A percentile compares a stretch with the other conserved stretches of the same genome.
phyloP scores from a whole-genome alignment of 2,329 filamentous ascomycete genomes.

The Elsinoe ampelina region DNA sequence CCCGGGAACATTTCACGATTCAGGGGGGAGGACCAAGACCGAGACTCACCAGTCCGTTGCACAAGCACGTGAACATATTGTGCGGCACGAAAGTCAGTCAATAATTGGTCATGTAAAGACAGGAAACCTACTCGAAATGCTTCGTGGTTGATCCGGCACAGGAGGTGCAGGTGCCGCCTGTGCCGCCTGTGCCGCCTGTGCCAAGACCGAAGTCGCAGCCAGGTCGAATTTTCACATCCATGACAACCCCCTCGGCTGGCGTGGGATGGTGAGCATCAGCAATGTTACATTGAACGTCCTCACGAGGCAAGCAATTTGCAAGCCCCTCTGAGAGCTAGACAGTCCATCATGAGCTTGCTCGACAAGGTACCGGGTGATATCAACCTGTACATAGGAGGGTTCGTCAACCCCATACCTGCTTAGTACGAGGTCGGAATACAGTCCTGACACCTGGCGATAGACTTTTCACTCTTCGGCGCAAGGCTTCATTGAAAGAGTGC shows the following conservation, averaged over 20 bases:
- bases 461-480: conserved; percentile 67
- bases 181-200: not conserved
- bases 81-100: too few relatives aligned
- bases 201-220: not conserved
- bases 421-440: not conserved
- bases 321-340: not conserved
- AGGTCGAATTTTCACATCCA: not conserved
- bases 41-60: not conserved
- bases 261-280: not conserved
- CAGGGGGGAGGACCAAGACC: not conserved
- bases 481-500: conserved; percentile 57
- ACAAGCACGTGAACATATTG: not conserved
- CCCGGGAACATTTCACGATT: too few relatives aligned
- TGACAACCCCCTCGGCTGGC: not conserved
- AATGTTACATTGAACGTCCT: not conserved
- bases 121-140: not conserved
- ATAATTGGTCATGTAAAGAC: not conserved
- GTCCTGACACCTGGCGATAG: conserved; percentile 37
- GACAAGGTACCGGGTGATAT: conserved; percentile 60
- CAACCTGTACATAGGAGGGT: conserved; percentile 74
- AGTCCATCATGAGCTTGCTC: conserved; percentile 45
- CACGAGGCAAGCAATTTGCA: not conserved
- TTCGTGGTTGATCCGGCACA: not conserved
- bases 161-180: not conserved
- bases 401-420: conserved; percentile 26